These are phyloP conservation scores for Blastocystis sp. DNA, from an alignment of 352 stramenopile species.

Conservation along the genomic window DNA sequence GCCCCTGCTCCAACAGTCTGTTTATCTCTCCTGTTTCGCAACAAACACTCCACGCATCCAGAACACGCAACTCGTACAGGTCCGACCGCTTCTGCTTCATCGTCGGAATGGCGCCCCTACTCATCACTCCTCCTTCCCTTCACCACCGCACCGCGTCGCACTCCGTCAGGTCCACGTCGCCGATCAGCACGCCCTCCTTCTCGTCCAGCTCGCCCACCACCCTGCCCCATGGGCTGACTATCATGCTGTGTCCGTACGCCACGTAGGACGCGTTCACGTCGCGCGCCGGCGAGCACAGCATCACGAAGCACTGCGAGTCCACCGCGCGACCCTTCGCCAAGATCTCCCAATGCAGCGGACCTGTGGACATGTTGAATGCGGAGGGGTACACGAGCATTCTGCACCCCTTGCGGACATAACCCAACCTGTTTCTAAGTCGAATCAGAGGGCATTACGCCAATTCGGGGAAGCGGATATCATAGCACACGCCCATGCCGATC, in stretches of 20 bases:
- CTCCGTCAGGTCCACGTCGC: constrained; percentile 47
- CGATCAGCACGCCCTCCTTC: constrained; percentile 61
- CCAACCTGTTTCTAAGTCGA: background rate
- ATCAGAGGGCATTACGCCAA: constrained; percentile 84
- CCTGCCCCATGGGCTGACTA: constrained; percentile 53
- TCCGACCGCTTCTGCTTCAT: constrained; percentile 55
- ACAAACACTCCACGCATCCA: constrained; percentile 49
- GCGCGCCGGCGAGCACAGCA: constrained; percentile 89
- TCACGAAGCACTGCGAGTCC: constrained; percentile 89
- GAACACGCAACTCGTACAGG: constrained; percentile 58
- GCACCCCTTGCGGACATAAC: constrained; percentile 82
- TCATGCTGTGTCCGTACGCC: constrained; percentile 66
- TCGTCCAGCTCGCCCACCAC: constrained; percentile 54
- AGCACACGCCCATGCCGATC: constrained; percentile 98
- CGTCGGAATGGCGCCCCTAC: constrained; percentile 52
- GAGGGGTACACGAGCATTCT: constrained; percentile 83
- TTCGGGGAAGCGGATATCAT: constrained; percentile 99
- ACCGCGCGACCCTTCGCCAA: constrained; percentile 90
- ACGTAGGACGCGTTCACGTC: constrained; percentile 76
- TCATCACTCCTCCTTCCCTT: background rate
- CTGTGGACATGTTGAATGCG: constrained; percentile 89
- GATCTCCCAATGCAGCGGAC: constrained; percentile 97
- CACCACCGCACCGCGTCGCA: constrained; percentile 13
- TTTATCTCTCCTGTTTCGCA: constrained; percentile 46
- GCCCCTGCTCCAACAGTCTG: background rate